A percentile compares a stretch with the other conserved stretches of the same genome.
Evolutionary conservation across 2,329 filamentous ascomycete genomes (phyloP).

Genomic region (Diaporthe vaccinii): DNA sequence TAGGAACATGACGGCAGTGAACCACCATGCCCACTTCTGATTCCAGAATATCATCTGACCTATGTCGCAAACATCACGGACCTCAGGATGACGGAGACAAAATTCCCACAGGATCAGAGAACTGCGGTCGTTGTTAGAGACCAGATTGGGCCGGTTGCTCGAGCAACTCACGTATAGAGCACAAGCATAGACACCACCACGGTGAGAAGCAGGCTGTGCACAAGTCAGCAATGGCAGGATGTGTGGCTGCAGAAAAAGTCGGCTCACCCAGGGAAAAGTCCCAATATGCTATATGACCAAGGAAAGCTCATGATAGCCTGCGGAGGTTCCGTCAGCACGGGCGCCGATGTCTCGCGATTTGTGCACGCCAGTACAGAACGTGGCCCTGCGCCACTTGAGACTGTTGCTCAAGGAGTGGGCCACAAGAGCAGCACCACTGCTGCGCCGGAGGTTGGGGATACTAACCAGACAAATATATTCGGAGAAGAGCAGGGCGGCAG

Average conservation of each 20-base stretch:
- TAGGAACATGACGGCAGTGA: conserved; percentile 87
- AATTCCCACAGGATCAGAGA: conserved; percentile 78
- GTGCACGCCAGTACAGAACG: neutral
- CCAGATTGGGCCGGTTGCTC: conserved; percentile 63
- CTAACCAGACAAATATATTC: conserved; percentile 88
- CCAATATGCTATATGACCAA: conserved; percentile 90
- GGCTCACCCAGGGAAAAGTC: conserved; percentile 80
- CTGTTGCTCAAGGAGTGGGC: too few relatives aligned
- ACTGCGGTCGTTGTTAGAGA: conserved; percentile 40
- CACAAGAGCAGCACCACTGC: neutral
- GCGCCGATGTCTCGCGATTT: neutral
- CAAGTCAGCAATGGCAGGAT: conserved; percentile 40
- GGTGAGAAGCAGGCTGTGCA: conserved; percentile 77
- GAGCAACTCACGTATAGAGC: conserved; percentile 82
- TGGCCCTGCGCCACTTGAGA: neutral
- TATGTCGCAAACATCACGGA: conserved; percentile 93
- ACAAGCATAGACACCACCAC: conserved; percentile 82
- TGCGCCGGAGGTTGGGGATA: neutral
- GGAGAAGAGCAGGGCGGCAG: conserved; percentile 89
- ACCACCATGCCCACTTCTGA: conserved; percentile 78
- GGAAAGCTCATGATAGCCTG: conserved; percentile 92
- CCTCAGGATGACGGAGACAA: conserved; percentile 89
- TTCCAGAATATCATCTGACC: conserved; percentile 96
- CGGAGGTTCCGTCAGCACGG: conserved; percentile 49
- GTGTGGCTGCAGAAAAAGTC: neutral